Evolutionary conservation across 2,329 filamentous ascomycete genomes (phyloP).

Genomic region (Exserohilum turcica): DNA sequence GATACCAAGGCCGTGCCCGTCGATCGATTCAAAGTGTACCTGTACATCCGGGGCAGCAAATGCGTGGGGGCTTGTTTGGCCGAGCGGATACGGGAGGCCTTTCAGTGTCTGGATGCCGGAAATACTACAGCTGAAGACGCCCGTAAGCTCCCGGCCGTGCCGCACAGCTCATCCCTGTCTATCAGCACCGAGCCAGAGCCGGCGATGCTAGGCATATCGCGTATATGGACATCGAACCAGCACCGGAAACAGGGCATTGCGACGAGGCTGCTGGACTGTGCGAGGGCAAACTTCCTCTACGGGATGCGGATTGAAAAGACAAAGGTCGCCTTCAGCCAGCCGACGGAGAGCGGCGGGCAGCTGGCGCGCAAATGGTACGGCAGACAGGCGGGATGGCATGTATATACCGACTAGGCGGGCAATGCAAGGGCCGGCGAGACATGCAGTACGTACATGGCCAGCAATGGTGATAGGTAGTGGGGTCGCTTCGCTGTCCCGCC

Average conservation of each 20-base stretch:
- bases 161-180: constrained; percentile 48
- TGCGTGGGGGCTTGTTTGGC: constrained; percentile 67
- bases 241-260: constrained; percentile 64
- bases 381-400: constrained; percentile 61
- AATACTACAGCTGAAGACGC: constrained; percentile 24
- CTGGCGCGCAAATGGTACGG: constrained; percentile 65
- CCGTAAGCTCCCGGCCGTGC: constrained; percentile 20
- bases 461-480: constrained; percentile 27
- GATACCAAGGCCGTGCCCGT: constrained; percentile 29
- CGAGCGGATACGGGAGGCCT: constrained; percentile 64
- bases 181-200: constrained; percentile 50
- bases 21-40: constrained; percentile 63
- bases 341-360: constrained; percentile 64
- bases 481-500: constrained; percentile 29
- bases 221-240: constrained; percentile 67
- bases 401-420: constrained; percentile 61
- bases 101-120: constrained; percentile 51
- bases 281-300: constrained; percentile 61
- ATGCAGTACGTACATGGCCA: too few species aligned
- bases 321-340: constrained; percentile 67
- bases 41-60: constrained; percentile 65
- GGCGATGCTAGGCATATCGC: constrained; percentile 65
- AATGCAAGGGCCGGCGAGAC: not conserved
- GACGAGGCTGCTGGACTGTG: constrained; percentile 61
- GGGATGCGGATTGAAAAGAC: constrained; percentile 60